phyloP scores from a whole-genome alignment of 2,329 filamentous ascomycete genomes.

The Orbilia blumenaviensis region DNA sequence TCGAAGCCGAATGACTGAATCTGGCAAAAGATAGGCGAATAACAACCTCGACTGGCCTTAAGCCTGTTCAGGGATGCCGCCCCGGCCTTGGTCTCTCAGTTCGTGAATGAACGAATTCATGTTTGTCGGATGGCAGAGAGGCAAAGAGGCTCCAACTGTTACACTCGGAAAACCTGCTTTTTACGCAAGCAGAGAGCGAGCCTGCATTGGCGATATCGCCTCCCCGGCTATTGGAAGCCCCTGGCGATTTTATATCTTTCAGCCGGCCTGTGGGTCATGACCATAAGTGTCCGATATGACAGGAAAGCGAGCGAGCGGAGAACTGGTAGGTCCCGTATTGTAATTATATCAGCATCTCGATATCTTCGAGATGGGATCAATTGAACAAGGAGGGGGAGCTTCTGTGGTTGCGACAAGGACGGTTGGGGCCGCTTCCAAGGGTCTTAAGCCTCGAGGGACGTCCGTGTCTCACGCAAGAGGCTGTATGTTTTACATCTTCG shows the following conservation, averaged over 20 bases:
- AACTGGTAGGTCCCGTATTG: not conserved
- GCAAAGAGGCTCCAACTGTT: slow-evolving; percentile 8
- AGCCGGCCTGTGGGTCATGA: not conserved
- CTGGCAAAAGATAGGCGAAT: slow-evolving; percentile 22
- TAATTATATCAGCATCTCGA: not conserved
- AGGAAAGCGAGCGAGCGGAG: not conserved
- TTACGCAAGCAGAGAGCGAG: not conserved
- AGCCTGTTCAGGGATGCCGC: slow-evolving; percentile 1
- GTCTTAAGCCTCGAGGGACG: slow-evolving; percentile 11
- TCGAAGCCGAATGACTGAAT: slow-evolving; percentile 16
- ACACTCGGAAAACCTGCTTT: slow-evolving; percentile 32
- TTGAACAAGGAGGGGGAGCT: slow-evolving; percentile 4
- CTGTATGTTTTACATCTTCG: slow-evolving; percentile 21
- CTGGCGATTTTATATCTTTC: slow-evolving; percentile 18
- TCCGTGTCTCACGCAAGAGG: slow-evolving; percentile 21
- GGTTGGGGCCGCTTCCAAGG: slow-evolving; percentile 18
- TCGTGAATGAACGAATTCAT: too few species aligned
- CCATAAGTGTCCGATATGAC: not conserved
- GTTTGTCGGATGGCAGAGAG: slow-evolving; percentile 4
- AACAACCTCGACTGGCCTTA: slow-evolving; percentile 7
- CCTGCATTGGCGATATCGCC: not conserved
- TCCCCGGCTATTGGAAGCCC: slow-evolving; percentile 5
- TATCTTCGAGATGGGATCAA: not conserved
- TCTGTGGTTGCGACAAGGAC: slow-evolving; percentile 9
- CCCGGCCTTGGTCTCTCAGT: slow-evolving; percentile 5